Base-by-base conservation (phyloP, 345 rosid species). In the Eucalyptus grandis region DNA sequence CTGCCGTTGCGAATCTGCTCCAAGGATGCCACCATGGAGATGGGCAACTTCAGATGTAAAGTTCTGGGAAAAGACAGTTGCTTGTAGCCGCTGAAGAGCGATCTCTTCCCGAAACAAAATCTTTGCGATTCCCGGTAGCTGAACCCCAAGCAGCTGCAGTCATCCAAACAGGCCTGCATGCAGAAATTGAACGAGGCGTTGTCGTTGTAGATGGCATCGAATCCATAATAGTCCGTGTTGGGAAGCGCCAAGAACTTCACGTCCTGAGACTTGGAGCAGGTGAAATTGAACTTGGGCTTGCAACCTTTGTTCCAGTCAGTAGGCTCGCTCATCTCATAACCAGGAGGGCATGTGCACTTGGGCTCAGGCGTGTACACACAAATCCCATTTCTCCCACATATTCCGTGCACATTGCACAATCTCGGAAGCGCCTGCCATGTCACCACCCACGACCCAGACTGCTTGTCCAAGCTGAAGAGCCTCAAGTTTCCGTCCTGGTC, bases 401-500 rank as follows among this genome's bases (percentile, higher is more conserved):
- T 69, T 11, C 94, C 94, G 82, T 93, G 94, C 22, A 92, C 93
- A 8, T 40, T 31, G 89, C 94, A 92, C 37, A 34, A 89, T 72
- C 58, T 91, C 80, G 91, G 11, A 53, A 92, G 46, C 11, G 93
- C 93, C 91, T 89, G 60, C 93, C 95, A 93, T 16, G 94, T 87
- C 8, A 91, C 80, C 19, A 43, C 86, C 94, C 95, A 94, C 8
- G 30, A 88, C 19, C 93, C 92, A 6, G 91, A 60, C 65, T 4
- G 16, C 26, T 47, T 72, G 50, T 89, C 88, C 54, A 91, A 85
- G 89, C 95, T 93, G 54, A 91, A 92, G 16, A 92, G 92, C 90
- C 95, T 90, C 19, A 93, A 89, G 49, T 94, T 94, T 6, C 94
- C 95, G 37, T 94, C 94, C 47, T 50, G 85, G 88, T 92, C 93